phyloP scores from a whole-genome alignment of 768 basidiomycete genomes.

The Russula virescens region DNA sequence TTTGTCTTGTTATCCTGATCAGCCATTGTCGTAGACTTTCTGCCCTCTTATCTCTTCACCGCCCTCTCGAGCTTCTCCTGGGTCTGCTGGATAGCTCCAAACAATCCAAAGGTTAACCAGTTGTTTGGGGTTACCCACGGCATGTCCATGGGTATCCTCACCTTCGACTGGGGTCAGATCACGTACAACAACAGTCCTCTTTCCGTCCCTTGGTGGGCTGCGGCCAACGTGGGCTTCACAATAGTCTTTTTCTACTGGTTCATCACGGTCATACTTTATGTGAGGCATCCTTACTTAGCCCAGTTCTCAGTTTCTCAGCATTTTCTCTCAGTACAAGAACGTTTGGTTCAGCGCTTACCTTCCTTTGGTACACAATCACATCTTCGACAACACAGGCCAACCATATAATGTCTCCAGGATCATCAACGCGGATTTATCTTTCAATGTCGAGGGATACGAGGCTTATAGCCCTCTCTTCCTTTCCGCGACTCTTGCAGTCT shows the following conservation, averaged over 20 bases:
- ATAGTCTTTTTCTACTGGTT: slow-evolving; percentile 62
- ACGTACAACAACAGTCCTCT: slow-evolving; percentile 61
- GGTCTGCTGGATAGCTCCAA: no score
- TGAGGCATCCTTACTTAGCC: not conserved
- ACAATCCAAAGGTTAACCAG: slow-evolving; percentile 59
- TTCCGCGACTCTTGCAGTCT: no score
- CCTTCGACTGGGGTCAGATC: no score
- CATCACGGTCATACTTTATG: slow-evolving; percentile 40
- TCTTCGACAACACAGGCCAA: slow-evolving; percentile 83
- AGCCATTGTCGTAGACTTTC: not conserved
- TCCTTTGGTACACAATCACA: not conserved
- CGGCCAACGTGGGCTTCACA: slow-evolving; percentile 82
- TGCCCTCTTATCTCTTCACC: slow-evolving; percentile 7
- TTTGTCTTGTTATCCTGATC: not conserved
- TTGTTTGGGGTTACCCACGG: slow-evolving; percentile 55
- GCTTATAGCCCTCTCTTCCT: no score
- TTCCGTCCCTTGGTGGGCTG: slow-evolving; percentile 67
- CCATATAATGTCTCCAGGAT: no score
- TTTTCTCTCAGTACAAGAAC: slow-evolving; percentile 46
- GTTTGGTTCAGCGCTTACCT: slow-evolving; percentile 35
- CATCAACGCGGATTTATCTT: no score
- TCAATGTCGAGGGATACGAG: no score
- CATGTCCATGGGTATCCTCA: slow-evolving; percentile 63
- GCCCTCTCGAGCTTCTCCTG: no score
- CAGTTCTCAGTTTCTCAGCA: not conserved